These are phyloP conservation scores for Leccinum variicolor DNA, from an alignment of 768 basidiomycete genomes.

Conservation along the genomic window DNA sequence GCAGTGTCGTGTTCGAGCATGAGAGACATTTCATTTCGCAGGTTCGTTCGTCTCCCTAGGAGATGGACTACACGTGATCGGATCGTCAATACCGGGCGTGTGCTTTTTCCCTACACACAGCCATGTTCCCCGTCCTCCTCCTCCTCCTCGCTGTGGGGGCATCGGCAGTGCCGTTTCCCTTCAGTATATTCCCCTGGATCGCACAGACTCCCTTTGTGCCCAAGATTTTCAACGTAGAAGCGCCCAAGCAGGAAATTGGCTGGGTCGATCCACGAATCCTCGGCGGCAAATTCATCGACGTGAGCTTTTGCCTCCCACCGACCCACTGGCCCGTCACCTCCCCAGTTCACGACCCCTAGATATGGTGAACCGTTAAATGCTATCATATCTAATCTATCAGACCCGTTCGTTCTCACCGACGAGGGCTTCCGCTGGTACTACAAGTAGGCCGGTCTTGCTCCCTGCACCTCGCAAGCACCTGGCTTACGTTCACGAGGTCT, in stretches of 20 bases:
- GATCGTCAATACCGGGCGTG: too few species aligned
- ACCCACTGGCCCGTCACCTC: background rate
- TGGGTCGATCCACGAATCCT: slow-evolving; percentile 68
- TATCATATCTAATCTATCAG: slow-evolving; percentile 75
- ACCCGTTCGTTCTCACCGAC: slow-evolving; percentile 78
- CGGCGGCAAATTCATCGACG: slow-evolving; percentile 77
- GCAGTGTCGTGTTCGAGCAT: slow-evolving; percentile 27
- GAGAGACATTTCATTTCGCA: background rate
- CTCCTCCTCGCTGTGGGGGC: slow-evolving; percentile 12
- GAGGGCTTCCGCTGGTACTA: slow-evolving; percentile 65
- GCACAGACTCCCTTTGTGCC: slow-evolving; percentile 9
- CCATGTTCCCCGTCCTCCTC: background rate
- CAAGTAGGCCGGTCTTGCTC: slow-evolving; percentile 40
- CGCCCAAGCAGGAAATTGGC: slow-evolving; percentile 32
- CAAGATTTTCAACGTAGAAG: background rate
- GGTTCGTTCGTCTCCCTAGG: background rate
- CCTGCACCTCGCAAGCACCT: background rate
- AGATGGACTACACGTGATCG: slow-evolving; percentile 17
- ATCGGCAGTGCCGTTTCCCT: slow-evolving; percentile 14
- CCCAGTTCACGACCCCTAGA: slow-evolving; percentile 59
- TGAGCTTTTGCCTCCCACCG: slow-evolving; percentile 33
- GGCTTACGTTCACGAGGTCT: slow-evolving; percentile 43
- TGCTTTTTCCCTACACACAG: too few species aligned
- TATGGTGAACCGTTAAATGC: slow-evolving; percentile 83
- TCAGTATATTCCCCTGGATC: slow-evolving; percentile 1